Percentiles rank a stretch among this genome's conserved stretches.
Conservation (phyloP, 306 rosid genomes). For the Gastrolobium villosum region DNA sequence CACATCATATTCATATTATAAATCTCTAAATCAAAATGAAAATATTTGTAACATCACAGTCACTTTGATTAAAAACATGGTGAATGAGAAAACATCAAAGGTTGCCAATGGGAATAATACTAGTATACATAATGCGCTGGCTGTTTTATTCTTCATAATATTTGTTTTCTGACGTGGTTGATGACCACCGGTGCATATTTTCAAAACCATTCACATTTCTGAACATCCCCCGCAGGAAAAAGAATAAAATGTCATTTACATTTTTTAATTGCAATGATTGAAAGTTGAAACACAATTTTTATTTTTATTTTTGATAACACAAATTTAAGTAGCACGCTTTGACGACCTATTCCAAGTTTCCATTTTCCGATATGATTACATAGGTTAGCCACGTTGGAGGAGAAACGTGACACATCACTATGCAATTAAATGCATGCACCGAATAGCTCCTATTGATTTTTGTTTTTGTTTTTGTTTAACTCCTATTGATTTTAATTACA, state of each 20-base stretch:
- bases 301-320: too few species aligned
- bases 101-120: background rate
- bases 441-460: background rate
- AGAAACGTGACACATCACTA: background rate
- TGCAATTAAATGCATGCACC: background rate
- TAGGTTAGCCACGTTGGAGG: background rate
- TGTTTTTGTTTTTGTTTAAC: too few species aligned
- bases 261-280: conserved; percentile 36
- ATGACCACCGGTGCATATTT: conserved; percentile 8
- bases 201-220: background rate
- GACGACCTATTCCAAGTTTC: background rate
- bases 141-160: background rate
- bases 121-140: background rate
- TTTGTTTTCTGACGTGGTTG: too few species aligned
- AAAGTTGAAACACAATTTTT: conserved; percentile 16
- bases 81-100: background rate
- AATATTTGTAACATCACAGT: conserved; percentile 1
- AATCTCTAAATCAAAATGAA: background rate
- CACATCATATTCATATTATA: background rate
- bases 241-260: background rate
- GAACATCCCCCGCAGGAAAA: background rate
- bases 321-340: conserved; percentile 26
- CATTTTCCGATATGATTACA: conserved; percentile 27
- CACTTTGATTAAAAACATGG: conserved; percentile 8
- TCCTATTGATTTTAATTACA: background rate